phyloP scores from a whole-genome alignment of 345 rosid genomes.

The Combretum micranthum region DNA sequence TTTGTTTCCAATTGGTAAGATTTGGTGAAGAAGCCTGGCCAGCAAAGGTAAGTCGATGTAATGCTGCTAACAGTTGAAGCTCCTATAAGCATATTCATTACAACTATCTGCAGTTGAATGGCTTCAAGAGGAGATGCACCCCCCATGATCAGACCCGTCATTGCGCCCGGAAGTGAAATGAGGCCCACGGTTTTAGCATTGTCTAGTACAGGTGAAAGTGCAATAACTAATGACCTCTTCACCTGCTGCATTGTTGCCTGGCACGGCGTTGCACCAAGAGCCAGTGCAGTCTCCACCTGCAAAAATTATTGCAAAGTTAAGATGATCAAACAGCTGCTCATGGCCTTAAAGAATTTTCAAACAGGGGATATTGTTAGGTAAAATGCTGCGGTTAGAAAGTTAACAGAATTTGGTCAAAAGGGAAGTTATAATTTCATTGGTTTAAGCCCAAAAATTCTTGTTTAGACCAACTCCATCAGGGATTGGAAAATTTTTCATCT shows the following conservation, averaged over 20 bases:
- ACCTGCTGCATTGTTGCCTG: slow-evolving; percentile 71
- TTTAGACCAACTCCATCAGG: too few relatives aligned
- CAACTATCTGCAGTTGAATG: slow-evolving; percentile 91
- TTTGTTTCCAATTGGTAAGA: slow-evolving; percentile 64
- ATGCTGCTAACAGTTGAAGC: slow-evolving; percentile 85
- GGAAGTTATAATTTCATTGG: too few relatives aligned
- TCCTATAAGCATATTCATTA: slow-evolving; percentile 86
- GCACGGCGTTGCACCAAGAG: slow-evolving; percentile 80
- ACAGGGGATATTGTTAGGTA: too few relatives aligned
- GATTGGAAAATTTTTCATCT: background rate
- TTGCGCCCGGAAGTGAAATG: slow-evolving; percentile 79
- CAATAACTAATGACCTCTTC: slow-evolving; percentile 68
- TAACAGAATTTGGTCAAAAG: too few relatives aligned
- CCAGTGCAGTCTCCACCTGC: slow-evolving; percentile 90
- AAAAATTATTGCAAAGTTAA: background rate
- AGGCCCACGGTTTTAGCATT: slow-evolving; percentile 93
- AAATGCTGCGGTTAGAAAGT: too few relatives aligned
- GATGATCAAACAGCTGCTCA: too few relatives aligned
- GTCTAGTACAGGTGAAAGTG: slow-evolving; percentile 82
- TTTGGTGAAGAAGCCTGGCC: slow-evolving; percentile 88
- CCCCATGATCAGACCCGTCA: slow-evolving; percentile 96
- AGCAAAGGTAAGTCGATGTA: slow-evolving; percentile 70
- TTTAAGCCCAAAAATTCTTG: too few relatives aligned
- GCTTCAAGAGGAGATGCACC: slow-evolving; percentile 95
- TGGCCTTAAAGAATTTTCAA: too few relatives aligned